Base-by-base conservation (phyloP, 257 asterid genomes). In the Lycium ferocissimum region DNA sequence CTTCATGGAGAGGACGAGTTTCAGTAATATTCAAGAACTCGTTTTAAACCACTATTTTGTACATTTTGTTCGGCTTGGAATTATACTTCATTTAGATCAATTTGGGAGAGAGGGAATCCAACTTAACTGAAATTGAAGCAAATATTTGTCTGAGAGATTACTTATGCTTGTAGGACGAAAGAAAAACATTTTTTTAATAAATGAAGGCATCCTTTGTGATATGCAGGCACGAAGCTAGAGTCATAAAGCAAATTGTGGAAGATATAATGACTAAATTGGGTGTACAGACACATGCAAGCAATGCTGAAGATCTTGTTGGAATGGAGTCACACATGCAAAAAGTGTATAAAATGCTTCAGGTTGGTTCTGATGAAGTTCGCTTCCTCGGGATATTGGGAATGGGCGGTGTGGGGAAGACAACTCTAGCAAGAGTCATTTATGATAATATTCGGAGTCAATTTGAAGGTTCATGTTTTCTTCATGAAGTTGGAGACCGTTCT, bases 351-450 rank as follows among this genome's bases (percentile, higher is more conserved):
- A 65, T 33, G 72, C 72, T 65, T 22, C 43, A 1, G 4, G 9
- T 2, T 3, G 45, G 9, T 43, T 11, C 72, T 1, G 45, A 3
- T 65, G 72, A 13, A 33, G 72, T 65, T 65, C 45, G 5, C n/a
- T 65, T 65, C 37, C 43, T 65, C 33, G 72, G 72, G 37, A 65
- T 33, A 65, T 65, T 35, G 45, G 72, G 72, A 22, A 33, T 65
- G 72, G 37, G 72, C n/a, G 72, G 72, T 26, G 37, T 65, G 37
- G 72, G 72, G 72, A 65, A 65, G 72, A 65, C 72, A 33, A 65
- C 72, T 65, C 72, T 65, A 65, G 72, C 45, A 8, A 26, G 72
- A 33, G 72, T 35, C 37, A 65, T 65, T 65, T 65, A 26, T 65
- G 72, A 65, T 12, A 65, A 65, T 65, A 65, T 65, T 26, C 37